A percentile compares a stretch with the other conserved stretches of the same genome.
Evolutionary conservation across 73 alveolate genomes (phyloP).

Genomic region (Symbiodinium pilosum): DNA sequence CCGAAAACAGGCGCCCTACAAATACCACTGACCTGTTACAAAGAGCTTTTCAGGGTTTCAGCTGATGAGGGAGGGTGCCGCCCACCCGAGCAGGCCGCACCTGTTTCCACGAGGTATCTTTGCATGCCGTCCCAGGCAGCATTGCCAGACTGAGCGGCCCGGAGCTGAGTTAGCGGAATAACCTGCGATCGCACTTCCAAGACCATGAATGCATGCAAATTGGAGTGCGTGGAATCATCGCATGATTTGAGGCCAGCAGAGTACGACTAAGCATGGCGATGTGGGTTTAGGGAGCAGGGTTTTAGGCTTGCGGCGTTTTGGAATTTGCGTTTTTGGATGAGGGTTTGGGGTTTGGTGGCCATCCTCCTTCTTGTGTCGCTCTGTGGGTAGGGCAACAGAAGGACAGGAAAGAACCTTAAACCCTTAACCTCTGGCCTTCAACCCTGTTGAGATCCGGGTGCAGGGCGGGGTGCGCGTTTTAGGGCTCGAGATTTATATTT

Average conservation of each 20-base stretch:
- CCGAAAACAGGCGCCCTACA: neutral
- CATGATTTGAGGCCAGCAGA: no score
- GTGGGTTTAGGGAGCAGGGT: neutral
- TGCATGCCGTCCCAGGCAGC: conserved; percentile 31
- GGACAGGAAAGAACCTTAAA: neutral
- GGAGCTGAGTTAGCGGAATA: neutral
- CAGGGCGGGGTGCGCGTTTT: no score
- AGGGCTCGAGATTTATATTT: no score
- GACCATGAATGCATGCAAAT: neutral
- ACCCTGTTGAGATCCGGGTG: no score
- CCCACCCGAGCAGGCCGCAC: no score
- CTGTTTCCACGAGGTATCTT: no score
- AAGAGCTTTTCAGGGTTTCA: no score
- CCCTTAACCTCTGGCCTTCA: neutral
- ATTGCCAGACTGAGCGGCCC: neutral
- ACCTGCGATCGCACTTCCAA: neutral
- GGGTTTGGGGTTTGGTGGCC: no score
- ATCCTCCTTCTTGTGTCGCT: neutral
- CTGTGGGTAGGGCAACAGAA: neutral
- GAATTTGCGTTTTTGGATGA: no score
- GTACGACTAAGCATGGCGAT: neutral
- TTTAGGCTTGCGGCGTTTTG: neutral
- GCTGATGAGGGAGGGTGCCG: no score
- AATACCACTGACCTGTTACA: no score
- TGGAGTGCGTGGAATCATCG: neutral